Base-by-base conservation (phyloP, 164 flowering plant genomes). In the Magnolia sinica region DNA sequence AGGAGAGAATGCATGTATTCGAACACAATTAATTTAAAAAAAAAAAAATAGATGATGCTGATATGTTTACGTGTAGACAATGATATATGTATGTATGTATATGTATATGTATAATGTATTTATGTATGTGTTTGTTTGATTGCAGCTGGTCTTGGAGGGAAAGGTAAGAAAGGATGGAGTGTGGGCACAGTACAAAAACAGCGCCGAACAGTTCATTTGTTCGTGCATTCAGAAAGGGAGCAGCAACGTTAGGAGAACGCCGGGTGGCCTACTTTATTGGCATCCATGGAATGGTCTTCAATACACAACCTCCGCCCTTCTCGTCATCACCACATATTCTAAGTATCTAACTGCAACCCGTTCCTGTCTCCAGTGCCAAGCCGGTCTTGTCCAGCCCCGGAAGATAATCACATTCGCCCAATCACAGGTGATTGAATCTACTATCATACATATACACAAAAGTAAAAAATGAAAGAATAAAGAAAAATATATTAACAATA, bases 151-250 rank as follows among this genome's bases (percentile, higher is more conserved):
- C 4, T 31, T 88, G 70, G 85, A 84, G 13, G 87, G 86, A 1
- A 80, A 78, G 72, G 77, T 72, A 2, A 7, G 19, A 13, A 52
- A 68, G 20, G 7, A 13, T 58, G 86, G 79, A 23, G 29, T 10
- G 0, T 79, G 82, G 87, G 77, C 24, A 0, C 73, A 84, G 9
- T 86, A 81, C 75, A 82, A 85, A 82, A 73, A 23, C 64, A 63
- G 83, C 2, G 91, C 76, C 0, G 95, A 90, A 81, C 77, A 80
- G 37, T 90, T 84, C 80, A 83, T 91, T 0, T 91, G 95, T 84
- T 37, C 70, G 0, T 78, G 81, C 72, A 50, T 86, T 51, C 86
- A 82, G 71, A 85, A 88, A 71, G 91, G 91, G 2, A 76, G 23
- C 76, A 76, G 31, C 76, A 90, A 89, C 24, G 77, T 88, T 10